These are phyloP conservation scores for Sutorius australiensis DNA, from an alignment of 768 basidiomycete species.

Conservation along the genomic window DNA sequence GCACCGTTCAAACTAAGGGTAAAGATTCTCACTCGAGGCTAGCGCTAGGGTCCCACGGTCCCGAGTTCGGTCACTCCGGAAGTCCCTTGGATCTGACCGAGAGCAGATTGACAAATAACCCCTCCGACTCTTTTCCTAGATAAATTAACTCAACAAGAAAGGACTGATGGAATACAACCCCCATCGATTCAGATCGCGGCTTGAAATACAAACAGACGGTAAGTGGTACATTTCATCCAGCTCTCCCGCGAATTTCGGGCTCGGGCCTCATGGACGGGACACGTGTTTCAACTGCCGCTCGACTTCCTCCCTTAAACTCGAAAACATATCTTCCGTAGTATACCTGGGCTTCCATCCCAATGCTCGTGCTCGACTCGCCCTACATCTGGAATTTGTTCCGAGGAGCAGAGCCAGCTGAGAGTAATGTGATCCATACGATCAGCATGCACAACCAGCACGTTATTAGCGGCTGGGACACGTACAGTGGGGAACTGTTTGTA, in stretches of 20 bases:
- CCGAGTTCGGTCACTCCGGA: too few relatives aligned
- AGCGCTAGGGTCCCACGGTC: too few relatives aligned
- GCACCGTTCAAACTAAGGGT: too few relatives aligned
- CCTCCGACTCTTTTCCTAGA: too few relatives aligned
- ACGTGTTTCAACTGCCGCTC: conserved; percentile 16
- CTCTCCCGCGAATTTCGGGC: neutral
- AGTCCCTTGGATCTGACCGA: too few relatives aligned
- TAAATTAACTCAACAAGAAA: neutral
- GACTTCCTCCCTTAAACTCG: conserved; percentile 18
- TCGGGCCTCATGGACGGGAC: neutral
- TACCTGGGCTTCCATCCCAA: conserved; percentile 33
- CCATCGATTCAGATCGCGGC: neutral
- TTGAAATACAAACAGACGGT: neutral
- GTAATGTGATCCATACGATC: neutral
- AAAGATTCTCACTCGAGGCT: too few relatives aligned
- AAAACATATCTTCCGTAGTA: conserved; percentile 24
- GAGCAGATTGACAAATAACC: neutral
- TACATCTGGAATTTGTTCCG: conserved; percentile 23
- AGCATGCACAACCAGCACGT: neutral
- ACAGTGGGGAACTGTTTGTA: conserved; percentile 2
- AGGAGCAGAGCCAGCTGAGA: conserved; percentile 14
- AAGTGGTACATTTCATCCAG: neutral
- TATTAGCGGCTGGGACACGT: neutral
- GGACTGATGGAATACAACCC: neutral
- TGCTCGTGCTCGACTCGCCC: conserved; percentile 16